Evolutionary conservation across 2,329 filamentous ascomycete species (phyloP).

Genomic region (Neonectria ditissima): DNA sequence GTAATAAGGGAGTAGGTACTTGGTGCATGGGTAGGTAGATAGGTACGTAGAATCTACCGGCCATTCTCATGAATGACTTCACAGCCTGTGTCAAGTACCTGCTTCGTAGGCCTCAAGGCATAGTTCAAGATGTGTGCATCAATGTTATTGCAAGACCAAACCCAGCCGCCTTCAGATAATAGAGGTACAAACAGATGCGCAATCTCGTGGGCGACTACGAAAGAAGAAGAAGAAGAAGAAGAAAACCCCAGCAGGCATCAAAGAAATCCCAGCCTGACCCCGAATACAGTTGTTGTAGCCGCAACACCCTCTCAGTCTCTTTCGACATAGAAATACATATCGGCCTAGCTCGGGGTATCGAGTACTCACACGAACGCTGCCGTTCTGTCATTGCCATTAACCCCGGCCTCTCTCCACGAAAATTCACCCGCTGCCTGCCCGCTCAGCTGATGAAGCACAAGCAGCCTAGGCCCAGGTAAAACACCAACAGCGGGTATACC

Average conservation of each 20-base stretch:
- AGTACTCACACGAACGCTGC: not conserved
- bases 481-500: constrained; percentile 94
- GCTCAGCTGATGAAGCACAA: constrained; percentile 94
- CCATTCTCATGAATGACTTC: not conserved
- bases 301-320: constrained; percentile 6
- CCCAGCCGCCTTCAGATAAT: not conserved
- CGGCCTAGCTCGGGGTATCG: not conserved
- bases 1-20: no score
- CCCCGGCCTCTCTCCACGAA: not conserved
- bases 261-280: constrained; percentile 1
- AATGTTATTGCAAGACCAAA: not conserved
- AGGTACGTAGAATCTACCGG: not conserved
- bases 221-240: not conserved
- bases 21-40: no score
- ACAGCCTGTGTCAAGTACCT: not conserved
- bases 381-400: not conserved
- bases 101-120: not conserved
- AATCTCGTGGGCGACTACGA: not conserved
- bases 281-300: constrained; percentile 7
- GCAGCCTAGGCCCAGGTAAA: constrained; percentile 92
- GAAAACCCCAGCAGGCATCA: not conserved
- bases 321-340: constrained; percentile 22
- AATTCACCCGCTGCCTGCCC: constrained; percentile 4
- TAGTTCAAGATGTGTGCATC: not conserved
- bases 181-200: constrained; percentile 8